These are phyloP conservation scores for Solanum peruvianum DNA, from an alignment of 257 asterid species.

Conservation along the genomic window DNA sequence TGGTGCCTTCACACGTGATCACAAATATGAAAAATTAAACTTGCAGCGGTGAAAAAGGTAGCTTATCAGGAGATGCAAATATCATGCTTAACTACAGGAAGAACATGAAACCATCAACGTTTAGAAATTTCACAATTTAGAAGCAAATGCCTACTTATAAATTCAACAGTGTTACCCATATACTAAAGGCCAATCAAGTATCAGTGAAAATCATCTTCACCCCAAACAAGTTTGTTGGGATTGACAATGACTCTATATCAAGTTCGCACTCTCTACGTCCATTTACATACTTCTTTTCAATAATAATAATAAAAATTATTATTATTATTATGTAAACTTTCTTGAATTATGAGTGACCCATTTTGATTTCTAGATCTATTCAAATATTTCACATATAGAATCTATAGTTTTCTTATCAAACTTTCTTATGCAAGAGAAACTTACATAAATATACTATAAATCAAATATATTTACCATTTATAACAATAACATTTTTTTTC, in stretches of 20 bases:
- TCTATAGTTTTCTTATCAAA: too few species aligned
- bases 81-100: background rate
- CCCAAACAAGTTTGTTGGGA: background rate
- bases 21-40: background rate
- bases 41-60: background rate
- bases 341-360: too few species aligned
- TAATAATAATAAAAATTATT: too few species aligned
- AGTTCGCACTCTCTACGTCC: background rate
- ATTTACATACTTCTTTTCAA: background rate
- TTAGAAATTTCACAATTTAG: background rate
- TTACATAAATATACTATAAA: too few species aligned
- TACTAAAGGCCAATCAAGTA: background rate
- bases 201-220: background rate
- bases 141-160: background rate
- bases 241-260: background rate
- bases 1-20: slow-evolving; percentile 53
- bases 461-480: too few species aligned
- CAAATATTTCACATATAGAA: too few species aligned
- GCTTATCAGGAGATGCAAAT: background rate
- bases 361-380: too few species aligned
- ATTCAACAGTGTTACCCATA: background rate
- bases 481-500: too few species aligned
- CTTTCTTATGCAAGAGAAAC: too few species aligned
- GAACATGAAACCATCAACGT: background rate
- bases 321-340: too few species aligned